Conservation (phyloP, 2,329 filamentous ascomycete genomes). For the Fonsecaea pugnacius region DNA sequence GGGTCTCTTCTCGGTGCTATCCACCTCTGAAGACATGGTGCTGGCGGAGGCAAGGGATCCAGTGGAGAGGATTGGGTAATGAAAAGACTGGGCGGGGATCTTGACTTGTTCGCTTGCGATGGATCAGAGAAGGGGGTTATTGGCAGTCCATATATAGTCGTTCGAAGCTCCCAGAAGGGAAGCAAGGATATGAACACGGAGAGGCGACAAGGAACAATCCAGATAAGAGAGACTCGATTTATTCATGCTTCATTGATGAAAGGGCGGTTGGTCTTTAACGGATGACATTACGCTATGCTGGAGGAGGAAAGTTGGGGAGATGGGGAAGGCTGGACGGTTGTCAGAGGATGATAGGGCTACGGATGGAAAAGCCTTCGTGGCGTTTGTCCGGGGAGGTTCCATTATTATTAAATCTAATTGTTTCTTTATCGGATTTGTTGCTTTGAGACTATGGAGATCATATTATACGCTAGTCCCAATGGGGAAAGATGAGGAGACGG, state of each 20-base stretch:
- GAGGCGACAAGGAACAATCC: neutral
- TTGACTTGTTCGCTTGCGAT: neutral
- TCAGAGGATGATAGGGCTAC: neutral
- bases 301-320: slow-evolving; percentile 16
- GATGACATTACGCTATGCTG: slow-evolving; percentile 1
- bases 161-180: neutral
- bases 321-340: neutral
- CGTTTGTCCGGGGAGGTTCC: neutral
- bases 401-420: neutral
- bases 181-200: neutral
- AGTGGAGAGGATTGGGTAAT: slow-evolving; percentile 8
- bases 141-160: slow-evolving; percentile 2
- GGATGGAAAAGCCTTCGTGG: neutral
- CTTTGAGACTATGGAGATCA: too few species aligned
- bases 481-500: slow-evolving; percentile 18
- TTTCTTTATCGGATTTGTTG: neutral
- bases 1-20: neutral
- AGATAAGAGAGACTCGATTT: neutral
- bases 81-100: neutral
- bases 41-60: neutral
- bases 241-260: neutral
- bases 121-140: neutral
- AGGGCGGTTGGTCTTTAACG: too few species aligned
- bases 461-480: neutral
- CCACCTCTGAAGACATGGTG: slow-evolving; percentile 2